Evolutionary conservation across 768 basidiomycete genomes (phyloP).

Genomic region (Kondoa subrosea): DNA sequence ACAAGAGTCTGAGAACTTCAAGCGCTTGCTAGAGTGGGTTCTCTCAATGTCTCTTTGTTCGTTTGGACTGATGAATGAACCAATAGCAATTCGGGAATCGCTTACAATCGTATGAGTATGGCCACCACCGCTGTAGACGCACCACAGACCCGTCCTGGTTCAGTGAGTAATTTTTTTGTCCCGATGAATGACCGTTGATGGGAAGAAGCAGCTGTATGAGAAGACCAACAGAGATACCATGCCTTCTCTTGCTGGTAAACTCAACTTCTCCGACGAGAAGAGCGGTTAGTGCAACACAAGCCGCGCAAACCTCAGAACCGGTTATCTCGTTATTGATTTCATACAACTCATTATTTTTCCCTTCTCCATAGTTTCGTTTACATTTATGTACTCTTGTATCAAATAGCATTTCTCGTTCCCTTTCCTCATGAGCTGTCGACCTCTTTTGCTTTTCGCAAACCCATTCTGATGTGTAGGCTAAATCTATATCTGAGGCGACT

Average conservation of each 20-base stretch:
- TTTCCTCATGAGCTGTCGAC: neutral
- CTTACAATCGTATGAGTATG: neutral
- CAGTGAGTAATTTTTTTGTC: neutral
- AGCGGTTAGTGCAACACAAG: neutral
- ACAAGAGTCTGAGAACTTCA: neutral
- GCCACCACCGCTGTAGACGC: neutral
- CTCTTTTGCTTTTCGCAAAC: neutral
- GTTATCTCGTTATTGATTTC: no score
- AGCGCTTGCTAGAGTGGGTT: neutral
- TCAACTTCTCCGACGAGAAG: neutral
- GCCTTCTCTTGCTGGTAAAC: neutral
- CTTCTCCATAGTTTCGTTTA: neutral
- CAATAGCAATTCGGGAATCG: neutral
- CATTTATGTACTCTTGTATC: neutral
- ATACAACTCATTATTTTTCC: no score
- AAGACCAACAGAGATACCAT: neutral
- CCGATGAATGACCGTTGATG: neutral
- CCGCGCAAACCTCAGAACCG: neutral
- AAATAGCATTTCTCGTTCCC: neutral
- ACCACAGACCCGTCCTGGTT: neutral
- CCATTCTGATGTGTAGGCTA: no score
- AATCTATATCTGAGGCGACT: neutral
- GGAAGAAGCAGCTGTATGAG: neutral
- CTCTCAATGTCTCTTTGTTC: neutral
- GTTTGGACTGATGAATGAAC: neutral